Percentiles rank a stretch among this genome's conserved stretches.
Evolutionary conservation across 345 rosid species (phyloP).

Genomic region (Heritiera fomes): DNA sequence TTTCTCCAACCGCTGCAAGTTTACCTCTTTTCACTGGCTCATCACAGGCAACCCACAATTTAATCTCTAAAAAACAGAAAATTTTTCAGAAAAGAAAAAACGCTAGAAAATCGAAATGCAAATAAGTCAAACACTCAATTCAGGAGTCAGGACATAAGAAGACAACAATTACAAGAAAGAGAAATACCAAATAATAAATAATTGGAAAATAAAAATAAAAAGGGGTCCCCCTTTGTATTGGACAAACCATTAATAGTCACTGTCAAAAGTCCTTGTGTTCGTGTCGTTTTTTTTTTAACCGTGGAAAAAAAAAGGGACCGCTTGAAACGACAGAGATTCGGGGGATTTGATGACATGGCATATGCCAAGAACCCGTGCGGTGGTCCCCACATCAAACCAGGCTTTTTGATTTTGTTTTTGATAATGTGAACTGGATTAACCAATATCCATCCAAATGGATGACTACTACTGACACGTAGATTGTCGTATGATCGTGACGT

Average conservation of each 20-base stretch:
- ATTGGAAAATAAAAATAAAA: no score
- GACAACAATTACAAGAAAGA: no score
- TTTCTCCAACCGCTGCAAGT: no score
- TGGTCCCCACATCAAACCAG: constrained; percentile 3
- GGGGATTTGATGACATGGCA: neutral
- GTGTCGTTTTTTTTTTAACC: neutral
- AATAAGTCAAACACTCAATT: no score
- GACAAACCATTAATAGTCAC: neutral
- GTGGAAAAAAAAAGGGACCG: neutral
- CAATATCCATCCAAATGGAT: neutral
- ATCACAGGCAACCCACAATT: no score
- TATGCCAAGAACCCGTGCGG: neutral
- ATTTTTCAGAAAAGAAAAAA: no score
- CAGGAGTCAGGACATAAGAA: no score
- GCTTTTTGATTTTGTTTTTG: neutral
- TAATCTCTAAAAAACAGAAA: no score
- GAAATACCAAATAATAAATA: no score
- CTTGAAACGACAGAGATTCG: constrained; percentile 22
- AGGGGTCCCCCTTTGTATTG: neutral
- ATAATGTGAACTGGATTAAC: constrained; percentile 15
- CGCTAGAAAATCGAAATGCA: no score
- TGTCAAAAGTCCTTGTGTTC: neutral
- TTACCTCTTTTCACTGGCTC: no score
- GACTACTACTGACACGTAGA: neutral
- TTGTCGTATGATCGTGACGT: neutral